A percentile compares a stretch with the other conserved stretches of the same genome.
Conservation (phyloP, 805 yeast genomes). For the Debaryomyces tyrocola region DNA sequence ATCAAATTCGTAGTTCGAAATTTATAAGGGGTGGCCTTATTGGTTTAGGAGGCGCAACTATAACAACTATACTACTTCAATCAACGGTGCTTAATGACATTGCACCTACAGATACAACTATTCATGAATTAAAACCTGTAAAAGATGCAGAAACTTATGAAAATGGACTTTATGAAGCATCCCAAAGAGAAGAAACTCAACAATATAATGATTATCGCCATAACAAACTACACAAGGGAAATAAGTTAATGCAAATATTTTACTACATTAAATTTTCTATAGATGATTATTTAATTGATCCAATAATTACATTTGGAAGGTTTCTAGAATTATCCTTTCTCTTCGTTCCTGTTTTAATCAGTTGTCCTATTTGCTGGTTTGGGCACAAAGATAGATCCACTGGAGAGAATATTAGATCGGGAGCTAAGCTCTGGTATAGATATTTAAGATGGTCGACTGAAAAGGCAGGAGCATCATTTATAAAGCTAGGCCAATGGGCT, state of each 20-base stretch:
- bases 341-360: constrained; percentile 66
- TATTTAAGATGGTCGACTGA: constrained; percentile 68
- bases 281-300: constrained; percentile 63
- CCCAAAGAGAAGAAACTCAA: constrained; percentile 53
- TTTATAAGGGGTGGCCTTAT: constrained; percentile 1
- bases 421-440: constrained; percentile 71
- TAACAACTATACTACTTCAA: constrained; percentile 1
- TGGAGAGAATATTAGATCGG: constrained; percentile 47
- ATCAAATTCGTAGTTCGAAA: background rate
- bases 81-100: constrained; percentile 23
- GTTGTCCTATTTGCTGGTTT: constrained; percentile 64
- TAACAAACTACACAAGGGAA: constrained; percentile 17
- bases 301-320: constrained; percentile 64
- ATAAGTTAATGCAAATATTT: constrained; percentile 26
- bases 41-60: constrained; percentile 6
- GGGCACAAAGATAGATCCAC: constrained; percentile 43
- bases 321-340: constrained; percentile 65
- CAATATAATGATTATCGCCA: constrained; percentile 37
- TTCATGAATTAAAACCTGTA: constrained; percentile 46
- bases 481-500: constrained; percentile 97
- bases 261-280: constrained; percentile 44
- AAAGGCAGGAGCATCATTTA: constrained; percentile 87
- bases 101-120: constrained; percentile 28
- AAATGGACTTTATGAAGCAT: constrained; percentile 59
- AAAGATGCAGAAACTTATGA: constrained; percentile 65